Evolutionary conservation across 202 grass and related monocot genomes (phyloP).

Genomic region (Musa balbisiana): DNA sequence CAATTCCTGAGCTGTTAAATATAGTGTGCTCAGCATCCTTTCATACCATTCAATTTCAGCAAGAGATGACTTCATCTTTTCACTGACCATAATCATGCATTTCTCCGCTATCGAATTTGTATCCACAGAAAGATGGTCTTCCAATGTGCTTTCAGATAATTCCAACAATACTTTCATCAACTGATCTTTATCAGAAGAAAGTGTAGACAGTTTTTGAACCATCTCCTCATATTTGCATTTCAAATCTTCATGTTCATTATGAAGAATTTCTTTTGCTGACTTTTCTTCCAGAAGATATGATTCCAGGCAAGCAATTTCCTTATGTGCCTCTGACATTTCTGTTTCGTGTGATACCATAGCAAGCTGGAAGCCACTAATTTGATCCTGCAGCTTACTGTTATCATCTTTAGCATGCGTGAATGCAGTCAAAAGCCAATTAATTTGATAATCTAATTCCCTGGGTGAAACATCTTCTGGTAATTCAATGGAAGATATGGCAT

Average conservation of each 20-base stretch:
- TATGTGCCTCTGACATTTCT: conserved; percentile 44
- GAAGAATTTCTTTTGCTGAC: conserved; percentile 55
- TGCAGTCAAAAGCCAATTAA: conserved; percentile 62
- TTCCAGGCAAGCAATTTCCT: conserved; percentile 61
- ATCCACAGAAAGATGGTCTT: conserved; percentile 28
- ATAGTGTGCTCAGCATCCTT: conserved; percentile 54
- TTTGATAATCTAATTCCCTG: conserved; percentile 58
- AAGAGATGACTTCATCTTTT: conserved; percentile 39
- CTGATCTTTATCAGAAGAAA: conserved; percentile 51
- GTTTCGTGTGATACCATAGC: conserved; percentile 34
- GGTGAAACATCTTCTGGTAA: conserved; percentile 60
- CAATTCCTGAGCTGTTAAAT: conserved; percentile 64
- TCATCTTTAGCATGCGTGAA: conserved; percentile 53
- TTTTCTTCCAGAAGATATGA: conserved; percentile 74
- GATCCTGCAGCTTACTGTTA: conserved; percentile 38
- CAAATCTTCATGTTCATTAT: conserved; percentile 67
- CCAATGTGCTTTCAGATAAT: conserved; percentile 55
- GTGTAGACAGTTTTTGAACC: conserved; percentile 38
- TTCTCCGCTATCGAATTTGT: conserved; percentile 39
- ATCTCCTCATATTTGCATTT: conserved; percentile 39
- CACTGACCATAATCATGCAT: conserved; percentile 40
- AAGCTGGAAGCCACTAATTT: conserved; percentile 40
- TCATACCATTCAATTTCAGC: conserved; percentile 41
- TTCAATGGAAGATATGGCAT: conserved; percentile 49
- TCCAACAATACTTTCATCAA: conserved; percentile 59